Conservation (phyloP, 768 basidiomycete species). For the Kwoniella dendrophila region DNA sequence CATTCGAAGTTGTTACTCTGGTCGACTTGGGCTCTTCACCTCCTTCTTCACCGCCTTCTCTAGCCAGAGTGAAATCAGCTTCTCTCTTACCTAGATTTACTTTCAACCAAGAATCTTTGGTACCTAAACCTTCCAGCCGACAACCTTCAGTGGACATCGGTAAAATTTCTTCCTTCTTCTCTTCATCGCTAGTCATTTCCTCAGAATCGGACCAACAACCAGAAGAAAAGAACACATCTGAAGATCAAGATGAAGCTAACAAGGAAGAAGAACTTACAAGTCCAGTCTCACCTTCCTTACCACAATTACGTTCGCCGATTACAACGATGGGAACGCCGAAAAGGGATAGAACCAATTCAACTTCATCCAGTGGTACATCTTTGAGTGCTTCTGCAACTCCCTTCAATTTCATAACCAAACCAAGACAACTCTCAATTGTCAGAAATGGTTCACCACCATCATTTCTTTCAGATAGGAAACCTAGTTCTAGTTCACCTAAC, state of each 20-base stretch:
- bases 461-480: conserved; percentile 3
- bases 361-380: neutral
- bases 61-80: neutral
- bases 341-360: neutral
- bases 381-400: conserved; percentile 11
- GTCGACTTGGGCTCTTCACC: conserved; percentile 11
- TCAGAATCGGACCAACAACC: no score
- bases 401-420: conserved; percentile 4
- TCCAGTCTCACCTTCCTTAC: neutral
- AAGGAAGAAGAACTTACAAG: neutral
- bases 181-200: neutral
- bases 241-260: neutral
- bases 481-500: neutral
- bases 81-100: conserved; percentile 4
- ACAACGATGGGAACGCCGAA: neutral
- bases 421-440: conserved; percentile 2
- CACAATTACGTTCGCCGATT: neutral
- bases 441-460: conserved; percentile 9
- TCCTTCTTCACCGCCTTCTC: neutral
- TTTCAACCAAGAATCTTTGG: conserved; percentile 7
- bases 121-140: neutral
- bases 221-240: neutral
- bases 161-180: neutral
- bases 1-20: neutral
- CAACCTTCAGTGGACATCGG: neutral